Base-by-base conservation (phyloP, 495 filamentous ascomycete genomes). In the Aspergillus indologenus region DNA sequence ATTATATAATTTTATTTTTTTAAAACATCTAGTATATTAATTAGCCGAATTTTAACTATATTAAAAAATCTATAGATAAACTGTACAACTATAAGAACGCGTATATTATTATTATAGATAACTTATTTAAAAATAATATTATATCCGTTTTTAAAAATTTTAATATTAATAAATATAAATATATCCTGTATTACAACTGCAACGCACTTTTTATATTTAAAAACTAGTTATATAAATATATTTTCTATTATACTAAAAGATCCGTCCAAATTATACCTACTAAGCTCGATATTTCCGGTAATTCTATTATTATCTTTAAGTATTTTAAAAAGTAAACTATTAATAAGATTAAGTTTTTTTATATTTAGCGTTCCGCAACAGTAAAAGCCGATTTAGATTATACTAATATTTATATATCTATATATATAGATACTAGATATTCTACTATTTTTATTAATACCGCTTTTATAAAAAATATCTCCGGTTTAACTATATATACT, bases 141-240 rank as follows among this genome's bases (percentile, higher is more conserved):
- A n/a, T n/a, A n/a, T n/a, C n/a, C n/a, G n/a, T 40, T 15, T 40
- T 4, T 40, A 40, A 40, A 11, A 40, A 40, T 8, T 40, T 8
- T 52, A 52, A 24, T 52, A 52, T 29, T 29, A 52, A 52, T 29
- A 24, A 22, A 21, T 29, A 52, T 52, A 52, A 17, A 29, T 31
- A 29, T 52, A 52, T n/a, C 29, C 7, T 9, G 1, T 23, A 52
- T 52, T 29, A 52, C 12, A 52, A 52, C 4, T 52, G 12, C 12
- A 23, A 18, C 12, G 7, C 7, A 1, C 20, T 26, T n/a, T 24
- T 52, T 24, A 52, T 24, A 9, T 29, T 52, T 29, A 26, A 23
- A 24, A 24, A 52, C 29, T 31, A n/a, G n/a, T 14, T 52, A 29
- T 18, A 52, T 52, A 52, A 52, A 8, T 18, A 18, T 52, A 9